A percentile compares a stretch with the other conserved stretches of the same genome.
These are phyloP conservation scores for Thielaviopsis punctulata DNA, from an alignment of 2,329 filamentous ascomycete species.

Conservation along the genomic window DNA sequence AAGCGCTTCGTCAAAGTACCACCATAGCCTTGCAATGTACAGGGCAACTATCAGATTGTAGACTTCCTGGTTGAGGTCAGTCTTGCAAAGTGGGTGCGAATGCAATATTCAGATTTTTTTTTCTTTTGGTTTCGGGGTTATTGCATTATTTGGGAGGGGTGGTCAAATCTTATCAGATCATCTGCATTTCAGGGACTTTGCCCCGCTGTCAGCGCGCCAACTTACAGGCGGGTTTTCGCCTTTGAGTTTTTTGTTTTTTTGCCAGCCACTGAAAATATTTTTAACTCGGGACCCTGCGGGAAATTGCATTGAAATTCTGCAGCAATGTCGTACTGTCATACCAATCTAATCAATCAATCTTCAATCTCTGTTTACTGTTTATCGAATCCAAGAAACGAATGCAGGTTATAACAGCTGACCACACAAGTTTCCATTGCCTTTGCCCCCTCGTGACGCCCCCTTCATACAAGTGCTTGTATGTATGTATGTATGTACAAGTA, in stretches of 20 bases:
- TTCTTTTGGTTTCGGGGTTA: too few relatives aligned
- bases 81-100: not conserved
- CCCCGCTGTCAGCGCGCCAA: not conserved
- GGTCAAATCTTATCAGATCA: constrained; percentile 11
- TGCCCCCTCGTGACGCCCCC: too few relatives aligned
- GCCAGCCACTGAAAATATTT: not conserved
- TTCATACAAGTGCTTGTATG: too few relatives aligned
- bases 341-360: not conserved
- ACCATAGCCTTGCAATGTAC: not conserved
- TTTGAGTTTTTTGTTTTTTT: too few relatives aligned
- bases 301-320: not conserved
- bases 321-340: not conserved
- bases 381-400: too few relatives aligned
- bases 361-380: not conserved
- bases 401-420: too few relatives aligned
- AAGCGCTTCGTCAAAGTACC: not conserved
- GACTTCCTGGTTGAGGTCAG: not conserved
- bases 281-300: not conserved
- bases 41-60: not conserved
- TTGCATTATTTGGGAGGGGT: not conserved
- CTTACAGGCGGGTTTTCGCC: not conserved
- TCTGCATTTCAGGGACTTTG: not conserved
- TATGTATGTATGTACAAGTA: too few relatives aligned
- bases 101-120: not conserved
- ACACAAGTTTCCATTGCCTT: too few relatives aligned